Conservation (phyloP, 306 rosid genomes). For the Myrica gale region DNA sequence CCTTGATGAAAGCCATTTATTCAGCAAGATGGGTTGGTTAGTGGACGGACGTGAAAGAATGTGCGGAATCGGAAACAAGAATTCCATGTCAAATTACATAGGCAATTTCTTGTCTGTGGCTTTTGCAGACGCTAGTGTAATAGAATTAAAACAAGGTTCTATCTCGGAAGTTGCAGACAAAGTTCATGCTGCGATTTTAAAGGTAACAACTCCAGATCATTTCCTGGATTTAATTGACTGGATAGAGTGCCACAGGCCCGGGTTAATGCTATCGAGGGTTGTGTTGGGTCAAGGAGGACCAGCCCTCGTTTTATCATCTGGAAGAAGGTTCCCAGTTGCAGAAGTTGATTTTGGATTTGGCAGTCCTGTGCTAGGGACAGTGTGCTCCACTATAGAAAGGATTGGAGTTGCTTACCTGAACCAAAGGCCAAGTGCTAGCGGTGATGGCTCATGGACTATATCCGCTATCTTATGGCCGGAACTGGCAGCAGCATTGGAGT, state of each 20-base stretch:
- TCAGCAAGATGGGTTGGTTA: constrained; percentile 85
- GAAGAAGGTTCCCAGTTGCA: constrained; percentile 62
- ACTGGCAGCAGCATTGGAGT: constrained; percentile 56
- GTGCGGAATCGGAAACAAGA: constrained; percentile 2
- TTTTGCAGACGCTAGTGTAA: constrained; percentile 59
- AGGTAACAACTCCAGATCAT: constrained; percentile 67
- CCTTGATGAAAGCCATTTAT: constrained; percentile 32
- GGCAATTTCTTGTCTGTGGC: constrained; percentile 73
- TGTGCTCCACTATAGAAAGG: constrained; percentile 50
- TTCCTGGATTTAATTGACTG: constrained; percentile 80
- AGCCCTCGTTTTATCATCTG: constrained; percentile 63
- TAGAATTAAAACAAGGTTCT: constrained; percentile 50
- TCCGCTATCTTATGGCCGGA: constrained; percentile 88
- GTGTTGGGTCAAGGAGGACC: constrained; percentile 67
- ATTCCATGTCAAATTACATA: constrained; percentile 62
- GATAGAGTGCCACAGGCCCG: constrained; percentile 80
- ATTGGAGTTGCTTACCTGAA: constrained; percentile 84
- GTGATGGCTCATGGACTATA: constrained; percentile 81
- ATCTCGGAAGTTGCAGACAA: constrained; percentile 41
- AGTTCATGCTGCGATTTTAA: constrained; percentile 59
- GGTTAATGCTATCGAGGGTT: constrained; percentile 60
- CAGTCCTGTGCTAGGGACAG: constrained; percentile 71
- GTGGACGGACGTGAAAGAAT: constrained; percentile 68
- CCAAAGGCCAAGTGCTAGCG: constrained; percentile 72
- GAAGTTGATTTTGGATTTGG: constrained; percentile 87